phyloP scores from a whole-genome alignment of 805 yeast genomes.

The Teunomyces tritomae region DNA sequence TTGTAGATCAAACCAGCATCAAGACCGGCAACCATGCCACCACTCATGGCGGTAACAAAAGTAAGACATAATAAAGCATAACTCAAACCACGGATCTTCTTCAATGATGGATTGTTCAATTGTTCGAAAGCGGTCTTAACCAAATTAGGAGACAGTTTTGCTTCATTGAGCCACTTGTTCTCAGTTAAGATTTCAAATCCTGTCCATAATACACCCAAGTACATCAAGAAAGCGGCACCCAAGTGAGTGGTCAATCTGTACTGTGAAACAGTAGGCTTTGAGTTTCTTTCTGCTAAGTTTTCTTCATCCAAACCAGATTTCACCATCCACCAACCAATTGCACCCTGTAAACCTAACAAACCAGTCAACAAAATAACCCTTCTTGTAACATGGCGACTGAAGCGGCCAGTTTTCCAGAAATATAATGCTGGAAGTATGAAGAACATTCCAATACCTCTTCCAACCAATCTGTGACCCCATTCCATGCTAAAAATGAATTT shows the following conservation, averaged over 20 bases:
- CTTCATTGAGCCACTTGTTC: conserved; percentile 54
- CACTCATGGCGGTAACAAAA: conserved; percentile 91
- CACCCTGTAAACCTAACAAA: conserved; percentile 88
- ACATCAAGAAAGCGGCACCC: conserved; percentile 87
- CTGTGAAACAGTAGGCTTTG: conserved; percentile 97
- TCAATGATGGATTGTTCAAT: conserved; percentile 60
- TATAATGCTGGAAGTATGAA: conserved; percentile 84
- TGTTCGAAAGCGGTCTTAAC: conserved; percentile 55
- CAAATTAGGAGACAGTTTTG: conserved; percentile 46
- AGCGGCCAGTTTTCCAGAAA: conserved; percentile 63
- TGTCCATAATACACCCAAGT: conserved; percentile 86
- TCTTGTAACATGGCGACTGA: conserved; percentile 64
- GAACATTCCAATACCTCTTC: conserved; percentile 83
- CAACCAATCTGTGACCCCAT: conserved; percentile 94
- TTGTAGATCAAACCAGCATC: conserved; percentile 97
- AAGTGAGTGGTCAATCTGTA: conserved; percentile 91
- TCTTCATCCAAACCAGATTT: conserved; percentile 86
- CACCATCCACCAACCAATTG: conserved; percentile 99
- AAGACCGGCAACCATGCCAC: conserved; percentile 96
- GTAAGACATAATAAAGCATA: conserved; percentile 62
- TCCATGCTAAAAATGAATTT: conserved; percentile 95
- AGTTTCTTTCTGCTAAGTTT: conserved; percentile 70
- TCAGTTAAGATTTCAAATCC: conserved; percentile 83
- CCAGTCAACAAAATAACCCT: conserved; percentile 71
- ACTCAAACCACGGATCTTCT: conserved; percentile 55